These are phyloP conservation scores for Aspergillus uvarum DNA, from an alignment of 2,329 filamentous ascomycete genomes.

Conservation along the genomic window DNA sequence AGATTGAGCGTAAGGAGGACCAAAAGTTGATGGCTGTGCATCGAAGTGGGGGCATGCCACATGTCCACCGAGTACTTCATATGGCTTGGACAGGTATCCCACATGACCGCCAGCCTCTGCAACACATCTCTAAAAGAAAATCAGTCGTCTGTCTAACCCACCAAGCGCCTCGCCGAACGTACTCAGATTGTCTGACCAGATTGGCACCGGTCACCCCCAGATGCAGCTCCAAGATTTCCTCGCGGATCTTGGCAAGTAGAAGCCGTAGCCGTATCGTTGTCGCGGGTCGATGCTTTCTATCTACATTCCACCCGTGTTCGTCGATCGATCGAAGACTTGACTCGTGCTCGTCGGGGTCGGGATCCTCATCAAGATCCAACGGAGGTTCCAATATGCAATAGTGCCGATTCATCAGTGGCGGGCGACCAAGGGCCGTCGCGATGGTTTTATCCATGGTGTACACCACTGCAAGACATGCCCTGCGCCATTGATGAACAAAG, in stretches of 20 bases:
- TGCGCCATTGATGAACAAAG: constrained; percentile 3
- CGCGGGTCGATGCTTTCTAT: neutral
- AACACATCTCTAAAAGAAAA: neutral
- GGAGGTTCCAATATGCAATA: constrained; percentile 5
- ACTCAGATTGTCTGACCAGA: neutral
- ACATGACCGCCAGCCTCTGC: neutral
- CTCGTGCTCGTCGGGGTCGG: neutral
- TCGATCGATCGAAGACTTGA: neutral
- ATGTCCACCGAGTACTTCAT: neutral
- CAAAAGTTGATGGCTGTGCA: neutral
- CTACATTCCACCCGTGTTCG: constrained; percentile 1
- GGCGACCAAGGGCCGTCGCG: constrained; percentile 4
- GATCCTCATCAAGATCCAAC: constrained; percentile 5
- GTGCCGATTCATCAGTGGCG: constrained; percentile 1
- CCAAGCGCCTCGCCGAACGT: neutral
- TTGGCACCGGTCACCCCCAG: neutral
- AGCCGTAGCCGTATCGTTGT: neutral
- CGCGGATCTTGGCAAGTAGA: constrained; percentile 1
- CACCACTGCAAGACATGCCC: neutral
- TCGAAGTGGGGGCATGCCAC: neutral
- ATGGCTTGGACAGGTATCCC: neutral
- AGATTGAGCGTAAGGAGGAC: neutral
- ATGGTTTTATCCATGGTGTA: constrained; percentile 5
- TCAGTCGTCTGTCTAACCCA: neutral
- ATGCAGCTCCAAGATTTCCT: constrained; percentile 5